Conservation (phyloP, 1,284 basidiomycete genomes). For the Ustilago vetiveriae region DNA sequence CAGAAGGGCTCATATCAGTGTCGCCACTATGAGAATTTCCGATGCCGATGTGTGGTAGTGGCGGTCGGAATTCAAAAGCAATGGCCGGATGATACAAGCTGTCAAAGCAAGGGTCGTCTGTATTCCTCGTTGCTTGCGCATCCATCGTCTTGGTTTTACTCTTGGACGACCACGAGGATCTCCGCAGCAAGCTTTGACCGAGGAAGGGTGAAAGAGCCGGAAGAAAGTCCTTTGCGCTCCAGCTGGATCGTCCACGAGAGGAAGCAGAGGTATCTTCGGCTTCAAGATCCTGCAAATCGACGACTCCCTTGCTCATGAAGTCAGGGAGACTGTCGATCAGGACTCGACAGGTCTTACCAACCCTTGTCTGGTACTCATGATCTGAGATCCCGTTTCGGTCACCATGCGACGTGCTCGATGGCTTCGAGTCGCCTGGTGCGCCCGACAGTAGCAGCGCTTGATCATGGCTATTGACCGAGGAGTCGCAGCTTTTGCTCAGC, state of each 20-base stretch:
- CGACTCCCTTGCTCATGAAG: slow-evolving; percentile 48
- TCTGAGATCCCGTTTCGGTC: slow-evolving; percentile 20
- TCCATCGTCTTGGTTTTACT: slow-evolving; percentile 8
- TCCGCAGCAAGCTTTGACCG: slow-evolving; percentile 28
- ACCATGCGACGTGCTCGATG: neutral
- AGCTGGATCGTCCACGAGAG: slow-evolving; percentile 2
- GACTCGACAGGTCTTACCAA: slow-evolving; percentile 47
- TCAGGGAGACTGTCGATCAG: slow-evolving; percentile 45
- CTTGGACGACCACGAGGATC: slow-evolving; percentile 14
- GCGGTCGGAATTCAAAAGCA: slow-evolving; percentile 50
- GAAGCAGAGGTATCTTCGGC: slow-evolving; percentile 1
- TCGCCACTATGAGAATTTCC: slow-evolving; percentile 12
- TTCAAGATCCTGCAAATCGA: slow-evolving; percentile 41
- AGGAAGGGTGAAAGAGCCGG: slow-evolving; percentile 37
- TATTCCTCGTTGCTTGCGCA: no score
- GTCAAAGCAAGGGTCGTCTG: slow-evolving; percentile 16
- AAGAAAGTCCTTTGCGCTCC: slow-evolving; percentile 14
- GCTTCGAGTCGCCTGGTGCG: neutral
- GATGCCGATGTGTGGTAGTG: slow-evolving; percentile 32
- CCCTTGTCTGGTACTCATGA: slow-evolving; percentile 51
- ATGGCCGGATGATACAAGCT: slow-evolving; percentile 55
- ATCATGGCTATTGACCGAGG: neutral
- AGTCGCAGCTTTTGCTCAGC: no score
- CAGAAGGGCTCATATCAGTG: neutral
- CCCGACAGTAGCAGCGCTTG: slow-evolving; percentile 6